These are phyloP conservation scores for Dothideomycetes sp. DNA, from an alignment of 2,329 filamentous ascomycete species.

Conservation along the genomic window DNA sequence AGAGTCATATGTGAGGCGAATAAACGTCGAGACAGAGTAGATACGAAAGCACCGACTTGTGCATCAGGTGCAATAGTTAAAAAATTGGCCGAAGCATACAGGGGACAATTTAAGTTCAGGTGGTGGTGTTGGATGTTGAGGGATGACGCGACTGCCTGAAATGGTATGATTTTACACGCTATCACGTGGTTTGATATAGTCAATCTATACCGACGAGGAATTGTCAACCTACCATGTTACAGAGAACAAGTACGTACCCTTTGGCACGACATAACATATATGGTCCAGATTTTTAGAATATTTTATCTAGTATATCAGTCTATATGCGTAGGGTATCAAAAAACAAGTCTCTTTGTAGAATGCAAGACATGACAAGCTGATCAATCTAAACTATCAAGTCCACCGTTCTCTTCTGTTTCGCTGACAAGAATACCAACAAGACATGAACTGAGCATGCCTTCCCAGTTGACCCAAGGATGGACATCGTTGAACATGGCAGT, in stretches of 20 bases:
- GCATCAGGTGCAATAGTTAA: too few species aligned
- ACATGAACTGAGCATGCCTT: constrained; percentile 52
- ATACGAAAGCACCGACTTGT: too few species aligned
- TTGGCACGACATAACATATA: too few species aligned
- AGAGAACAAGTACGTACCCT: too few species aligned
- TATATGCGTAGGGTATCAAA: too few species aligned
- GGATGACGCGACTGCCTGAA: not conserved
- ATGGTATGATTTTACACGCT: not conserved
- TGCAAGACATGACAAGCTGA: not conserved
- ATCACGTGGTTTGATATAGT: not conserved
- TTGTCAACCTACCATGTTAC: too few species aligned
- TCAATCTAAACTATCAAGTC: constrained; percentile 50
- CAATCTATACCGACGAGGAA: not conserved
- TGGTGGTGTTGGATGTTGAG: not conserved
- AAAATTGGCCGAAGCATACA: too few species aligned
- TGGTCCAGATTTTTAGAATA: too few species aligned
- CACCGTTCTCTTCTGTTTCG: constrained; percentile 34
- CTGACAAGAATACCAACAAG: constrained; percentile 50
- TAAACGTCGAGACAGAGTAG: not conserved
- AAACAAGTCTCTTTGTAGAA: not conserved
- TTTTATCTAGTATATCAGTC: too few species aligned
- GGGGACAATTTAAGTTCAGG: too few species aligned
- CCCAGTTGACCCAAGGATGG: constrained; percentile 60
- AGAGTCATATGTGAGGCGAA: too few species aligned
- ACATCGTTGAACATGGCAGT: constrained; percentile 51